These are phyloP conservation scores for Pisolithus sp. DNA, from an alignment of 768 basidiomycete genomes.

Conservation along the genomic window DNA sequence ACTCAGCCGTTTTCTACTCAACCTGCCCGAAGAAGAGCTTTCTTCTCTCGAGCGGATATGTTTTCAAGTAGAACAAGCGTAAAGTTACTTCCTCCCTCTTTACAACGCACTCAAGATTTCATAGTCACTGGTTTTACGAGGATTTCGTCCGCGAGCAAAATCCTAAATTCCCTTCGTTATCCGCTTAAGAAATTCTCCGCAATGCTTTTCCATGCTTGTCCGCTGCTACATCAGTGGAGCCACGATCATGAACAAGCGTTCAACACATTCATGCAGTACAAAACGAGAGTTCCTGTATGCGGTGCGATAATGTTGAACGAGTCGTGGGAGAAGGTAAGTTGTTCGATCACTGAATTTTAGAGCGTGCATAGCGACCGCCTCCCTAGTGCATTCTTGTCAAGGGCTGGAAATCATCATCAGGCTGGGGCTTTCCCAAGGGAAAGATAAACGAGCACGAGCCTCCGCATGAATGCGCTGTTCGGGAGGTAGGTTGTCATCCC, in stretches of 20 bases:
- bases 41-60: slow-evolving; percentile 88
- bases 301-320: slow-evolving; percentile 95
- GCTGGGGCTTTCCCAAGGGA: slow-evolving; percentile 99
- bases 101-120: slow-evolving; percentile 10
- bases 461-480: slow-evolving; percentile 74
- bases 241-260: slow-evolving; percentile 83
- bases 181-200: slow-evolving; percentile 91
- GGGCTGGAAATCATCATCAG: slow-evolving; percentile 94
- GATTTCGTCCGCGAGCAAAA: slow-evolving; percentile 95
- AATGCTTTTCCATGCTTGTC: slow-evolving; percentile 81
- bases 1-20: slow-evolving; percentile 87
- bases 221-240: slow-evolving; percentile 75
- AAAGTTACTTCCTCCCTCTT: slow-evolving; percentile 28
- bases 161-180: slow-evolving; percentile 76
- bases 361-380: slow-evolving; percentile 8
- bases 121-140: slow-evolving; percentile 99
- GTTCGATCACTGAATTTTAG: slow-evolving; percentile 3
- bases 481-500: slow-evolving; percentile 61
- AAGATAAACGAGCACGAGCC: slow-evolving; percentile 97
- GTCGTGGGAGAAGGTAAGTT: slow-evolving; percentile 81
- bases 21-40: slow-evolving; percentile 91
- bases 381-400: slow-evolving; percentile 91
- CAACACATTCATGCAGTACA: slow-evolving; percentile 90
- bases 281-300: slow-evolving; percentile 94
- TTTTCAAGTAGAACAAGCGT: slow-evolving; percentile 99